These are phyloP conservation scores for Aspergillus sclerotiicarbonarius DNA, from an alignment of 495 filamentous ascomycete genomes.

Conservation along the genomic window DNA sequence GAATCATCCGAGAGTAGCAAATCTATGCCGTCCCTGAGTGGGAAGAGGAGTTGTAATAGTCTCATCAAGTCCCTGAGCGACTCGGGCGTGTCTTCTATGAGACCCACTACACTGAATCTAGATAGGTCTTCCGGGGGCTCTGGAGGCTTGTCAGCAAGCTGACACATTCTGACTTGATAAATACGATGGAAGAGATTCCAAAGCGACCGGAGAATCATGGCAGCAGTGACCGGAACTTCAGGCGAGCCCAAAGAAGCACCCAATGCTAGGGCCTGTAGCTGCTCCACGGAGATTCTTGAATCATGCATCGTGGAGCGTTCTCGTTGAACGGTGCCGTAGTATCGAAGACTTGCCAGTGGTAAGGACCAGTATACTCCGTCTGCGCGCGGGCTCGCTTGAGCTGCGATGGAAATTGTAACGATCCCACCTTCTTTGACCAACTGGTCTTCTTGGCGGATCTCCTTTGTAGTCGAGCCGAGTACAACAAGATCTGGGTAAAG, in stretches of 20 bases:
- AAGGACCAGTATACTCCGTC: constrained; percentile 10
- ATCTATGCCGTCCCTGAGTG: constrained; percentile 1
- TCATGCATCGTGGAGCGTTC: constrained; percentile 9
- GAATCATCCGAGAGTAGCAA: neutral
- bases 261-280: neutral
- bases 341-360: constrained; percentile 4
- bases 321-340: constrained; percentile 6
- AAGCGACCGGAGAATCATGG: neutral
- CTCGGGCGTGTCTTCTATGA: neutral
- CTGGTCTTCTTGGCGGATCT: neutral
- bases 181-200: neutral
- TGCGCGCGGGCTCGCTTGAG: neutral
- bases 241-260: constrained; percentile 6
- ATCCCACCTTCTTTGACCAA: neutral
- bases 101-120: neutral
- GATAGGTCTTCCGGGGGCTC: neutral
- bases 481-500: constrained; percentile 9
- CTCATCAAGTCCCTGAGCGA: neutral
- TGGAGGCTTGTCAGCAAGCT: neutral
- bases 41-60: constrained; percentile 1
- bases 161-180: neutral
- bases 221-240: neutral
- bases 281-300: neutral
- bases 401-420: constrained; percentile 3
- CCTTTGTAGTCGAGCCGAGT: neutral